These are phyloP conservation scores for Tolypocladium tundrense DNA, from an alignment of 2,329 filamentous ascomycete genomes.

Conservation along the genomic window DNA sequence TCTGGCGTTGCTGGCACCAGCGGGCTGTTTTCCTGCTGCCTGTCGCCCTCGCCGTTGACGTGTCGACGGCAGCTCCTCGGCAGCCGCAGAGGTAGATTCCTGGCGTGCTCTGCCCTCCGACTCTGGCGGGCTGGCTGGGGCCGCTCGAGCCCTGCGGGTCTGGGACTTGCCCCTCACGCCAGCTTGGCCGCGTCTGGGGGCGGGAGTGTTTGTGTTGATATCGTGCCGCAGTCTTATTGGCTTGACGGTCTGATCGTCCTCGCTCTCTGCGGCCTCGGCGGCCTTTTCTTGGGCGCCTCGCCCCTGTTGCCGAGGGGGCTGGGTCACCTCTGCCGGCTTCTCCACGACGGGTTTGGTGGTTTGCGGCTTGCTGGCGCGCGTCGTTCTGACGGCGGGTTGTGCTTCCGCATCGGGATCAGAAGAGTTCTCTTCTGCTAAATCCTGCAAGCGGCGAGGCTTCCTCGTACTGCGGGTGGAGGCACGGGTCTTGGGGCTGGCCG, in stretches of 20 bases:
- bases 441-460: neutral
- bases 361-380: neutral
- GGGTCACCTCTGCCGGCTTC: neutral
- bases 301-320: neutral
- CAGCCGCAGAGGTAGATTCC: neutral
- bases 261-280: neutral
- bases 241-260: neutral
- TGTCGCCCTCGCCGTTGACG: neutral
- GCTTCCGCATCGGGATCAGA: neutral
- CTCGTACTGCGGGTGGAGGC: neutral
- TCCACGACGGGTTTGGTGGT: neutral
- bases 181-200: neutral
- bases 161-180: neutral
- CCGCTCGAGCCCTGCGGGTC: neutral
- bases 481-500: neutral
- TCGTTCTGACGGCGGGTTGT: neutral
- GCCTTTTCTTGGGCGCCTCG: neutral
- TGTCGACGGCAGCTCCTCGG: neutral
- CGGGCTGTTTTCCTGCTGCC: neutral
- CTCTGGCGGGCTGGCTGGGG: neutral
- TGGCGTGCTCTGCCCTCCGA: neutral
- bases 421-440: neutral
- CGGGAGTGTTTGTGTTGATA: neutral
- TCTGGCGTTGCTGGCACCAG: neutral
- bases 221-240: neutral